Percentiles rank a stretch among this genome's conserved stretches.
phyloP scores from a whole-genome alignment of 768 basidiomycete species.

The Collybia sp. region DNA sequence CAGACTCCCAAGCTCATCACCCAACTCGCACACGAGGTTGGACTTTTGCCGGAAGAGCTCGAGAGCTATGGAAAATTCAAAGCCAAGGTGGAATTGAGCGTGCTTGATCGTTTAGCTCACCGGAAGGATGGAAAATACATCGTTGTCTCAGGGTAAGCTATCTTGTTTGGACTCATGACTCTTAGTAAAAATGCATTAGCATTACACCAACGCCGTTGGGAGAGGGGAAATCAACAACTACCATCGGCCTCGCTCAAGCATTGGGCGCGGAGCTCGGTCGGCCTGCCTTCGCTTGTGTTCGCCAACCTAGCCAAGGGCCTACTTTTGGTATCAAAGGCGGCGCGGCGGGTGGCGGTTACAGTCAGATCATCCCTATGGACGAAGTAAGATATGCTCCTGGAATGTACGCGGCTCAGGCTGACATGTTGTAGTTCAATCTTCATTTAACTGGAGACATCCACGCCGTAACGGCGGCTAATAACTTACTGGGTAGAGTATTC shows the following conservation, averaged over 20 bases:
- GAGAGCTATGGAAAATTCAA: conserved; percentile 96
- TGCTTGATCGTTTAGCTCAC: conserved; percentile 79
- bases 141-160: conserved; percentile 79
- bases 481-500: conserved; percentile 67
- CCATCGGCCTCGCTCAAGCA: conserved; percentile 94
- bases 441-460: conserved; percentile 98
- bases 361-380: conserved; percentile 99
- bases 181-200: conserved; percentile 27
- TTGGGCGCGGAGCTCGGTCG: conserved; percentile 92
- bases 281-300: conserved; percentile 92
- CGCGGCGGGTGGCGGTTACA: conserved; percentile 97
- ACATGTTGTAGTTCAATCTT: conserved; percentile 72
- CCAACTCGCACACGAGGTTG: conserved; percentile 84
- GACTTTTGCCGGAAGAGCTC: conserved; percentile 78
- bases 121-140: conserved; percentile 95
- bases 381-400: conserved; percentile 46
- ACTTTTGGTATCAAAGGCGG: conserved; percentile 99
- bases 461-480: conserved; percentile 96
- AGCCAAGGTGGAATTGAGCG: conserved; percentile 90
- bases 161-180: not conserved
- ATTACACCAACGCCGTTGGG: conserved; percentile 97
- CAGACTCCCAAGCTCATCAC: conserved; percentile 90
- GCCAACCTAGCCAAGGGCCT: conserved; percentile 97
- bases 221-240: conserved; percentile 98
- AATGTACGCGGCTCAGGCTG: conserved; percentile 2